phyloP scores from a whole-genome alignment of 2,329 filamentous ascomycete genomes.

The Colletotrichum nymphaeae region DNA sequence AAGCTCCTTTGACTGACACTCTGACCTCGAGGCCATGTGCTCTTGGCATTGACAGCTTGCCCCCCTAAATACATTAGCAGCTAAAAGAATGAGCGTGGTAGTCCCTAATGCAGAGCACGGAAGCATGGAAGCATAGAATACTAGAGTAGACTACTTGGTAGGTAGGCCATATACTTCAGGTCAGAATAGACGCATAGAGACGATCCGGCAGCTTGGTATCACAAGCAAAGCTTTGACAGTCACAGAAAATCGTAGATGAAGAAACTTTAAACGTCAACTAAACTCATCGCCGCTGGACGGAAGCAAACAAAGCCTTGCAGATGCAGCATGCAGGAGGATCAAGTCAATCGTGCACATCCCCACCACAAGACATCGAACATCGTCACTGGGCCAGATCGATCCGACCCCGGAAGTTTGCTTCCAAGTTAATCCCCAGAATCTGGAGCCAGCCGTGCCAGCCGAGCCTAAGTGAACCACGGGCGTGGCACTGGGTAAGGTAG shows the following conservation, averaged over 20 bases:
- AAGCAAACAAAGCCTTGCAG: constrained; percentile 14
- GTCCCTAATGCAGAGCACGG: not conserved
- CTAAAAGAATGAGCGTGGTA: not conserved
- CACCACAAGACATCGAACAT: not conserved
- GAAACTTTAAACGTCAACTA: not conserved
- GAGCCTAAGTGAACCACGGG: not conserved
- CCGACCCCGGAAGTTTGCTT: not conserved
- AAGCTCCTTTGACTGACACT: not conserved
- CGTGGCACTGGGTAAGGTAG: not conserved
- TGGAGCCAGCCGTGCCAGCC: not conserved
- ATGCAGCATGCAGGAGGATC: not conserved
- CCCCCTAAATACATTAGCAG: not conserved
- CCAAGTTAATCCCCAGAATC: not conserved
- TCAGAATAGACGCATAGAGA: constrained; percentile 11
- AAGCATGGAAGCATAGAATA: not conserved
- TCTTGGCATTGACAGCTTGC: constrained; percentile 6
- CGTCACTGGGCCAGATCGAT: not conserved
- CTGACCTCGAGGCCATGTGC: not conserved
- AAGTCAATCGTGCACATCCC: not conserved
- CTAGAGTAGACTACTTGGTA: not conserved
- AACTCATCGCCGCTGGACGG: not conserved
- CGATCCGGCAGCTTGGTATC: constrained; percentile 17
- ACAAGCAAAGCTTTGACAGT: constrained; percentile 8
- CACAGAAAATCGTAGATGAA: not conserved
- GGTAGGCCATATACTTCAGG: constrained; percentile 4